phyloP scores from a whole-genome alignment of 129 eudicot species.

The Kitagawia praeruptora region DNA sequence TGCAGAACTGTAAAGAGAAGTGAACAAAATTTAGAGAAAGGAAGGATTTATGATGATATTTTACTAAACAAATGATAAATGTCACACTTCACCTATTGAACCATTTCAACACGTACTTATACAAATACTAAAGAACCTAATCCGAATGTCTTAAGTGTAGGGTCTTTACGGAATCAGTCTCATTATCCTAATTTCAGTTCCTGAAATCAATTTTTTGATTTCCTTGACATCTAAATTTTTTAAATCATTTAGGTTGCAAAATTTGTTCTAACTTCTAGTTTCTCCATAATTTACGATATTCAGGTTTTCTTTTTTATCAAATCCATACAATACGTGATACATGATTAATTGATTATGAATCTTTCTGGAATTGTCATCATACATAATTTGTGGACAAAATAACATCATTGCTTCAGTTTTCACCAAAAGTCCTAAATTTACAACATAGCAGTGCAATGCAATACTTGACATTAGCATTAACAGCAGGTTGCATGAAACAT shows the following conservation, averaged over 20 bases:
- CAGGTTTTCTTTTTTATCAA: neutral
- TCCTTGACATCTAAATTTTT: neutral
- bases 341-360: neutral
- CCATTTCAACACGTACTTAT: neutral
- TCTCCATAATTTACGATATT: too few species aligned
- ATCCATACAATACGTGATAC: neutral
- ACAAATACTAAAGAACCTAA: neutral
- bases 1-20: conserved; percentile 10
- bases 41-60: neutral
- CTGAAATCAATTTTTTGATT: neutral
- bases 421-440: neutral
- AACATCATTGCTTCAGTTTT: neutral
- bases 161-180: too few species aligned
- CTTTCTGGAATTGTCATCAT: neutral
- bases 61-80: neutral
- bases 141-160: neutral
- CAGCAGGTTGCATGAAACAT: neutral
- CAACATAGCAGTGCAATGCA: neutral
- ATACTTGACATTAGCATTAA: neutral
- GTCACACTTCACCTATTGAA: neutral
- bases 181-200: neutral
- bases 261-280: neutral
- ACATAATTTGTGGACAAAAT: neutral
- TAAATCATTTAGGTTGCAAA: neutral
- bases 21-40: neutral